Percentiles rank a stretch among this genome's conserved stretches.
These are phyloP conservation scores for Aquilaria yunnanensis DNA, from an alignment of 345 rosid species.

Conservation along the genomic window DNA sequence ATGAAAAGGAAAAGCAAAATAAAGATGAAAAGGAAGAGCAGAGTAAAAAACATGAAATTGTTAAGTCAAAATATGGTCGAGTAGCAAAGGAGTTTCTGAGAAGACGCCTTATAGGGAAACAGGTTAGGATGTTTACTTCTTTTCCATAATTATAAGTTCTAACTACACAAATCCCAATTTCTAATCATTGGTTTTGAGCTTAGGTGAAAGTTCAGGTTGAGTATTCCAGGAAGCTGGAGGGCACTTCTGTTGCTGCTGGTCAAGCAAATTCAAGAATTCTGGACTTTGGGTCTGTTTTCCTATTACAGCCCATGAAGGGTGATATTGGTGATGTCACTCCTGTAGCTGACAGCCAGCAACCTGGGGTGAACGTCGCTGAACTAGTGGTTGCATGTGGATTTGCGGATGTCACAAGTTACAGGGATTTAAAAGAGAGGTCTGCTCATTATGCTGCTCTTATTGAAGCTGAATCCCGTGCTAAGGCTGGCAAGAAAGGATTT, in stretches of 20 bases:
- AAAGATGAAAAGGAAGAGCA: no score
- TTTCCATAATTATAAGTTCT: background rate
- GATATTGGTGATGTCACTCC: constrained; percentile 42
- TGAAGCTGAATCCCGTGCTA: constrained; percentile 91
- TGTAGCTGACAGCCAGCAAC: constrained; percentile 37
- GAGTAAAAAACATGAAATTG: no score
- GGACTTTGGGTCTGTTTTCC: constrained; percentile 96
- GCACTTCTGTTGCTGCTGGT: constrained; percentile 40
- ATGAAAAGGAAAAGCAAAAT: no score
- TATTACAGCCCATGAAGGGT: constrained; percentile 46
- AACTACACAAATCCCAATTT: no score
- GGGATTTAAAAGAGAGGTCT: constrained; percentile 97
- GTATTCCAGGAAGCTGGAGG: constrained; percentile 84
- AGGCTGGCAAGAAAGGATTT: constrained; percentile 63
- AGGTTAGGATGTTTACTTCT: constrained; percentile 29
- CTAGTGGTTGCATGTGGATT: constrained; percentile 75
- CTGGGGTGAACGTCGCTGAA: constrained; percentile 77
- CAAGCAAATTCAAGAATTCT: constrained; percentile 64
- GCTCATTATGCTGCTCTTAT: constrained; percentile 81
- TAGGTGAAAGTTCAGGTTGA: constrained; percentile 96
- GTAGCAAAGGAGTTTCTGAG: constrained; percentile 89
- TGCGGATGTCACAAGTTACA: constrained; percentile 70
- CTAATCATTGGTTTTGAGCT: background rate
- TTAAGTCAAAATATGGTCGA: constrained; percentile 48
- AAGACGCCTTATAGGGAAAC: constrained; percentile 69